Evolutionary conservation across 2,329 filamentous ascomycete species (phyloP).

Genomic region (Epichloe uncinata): DNA sequence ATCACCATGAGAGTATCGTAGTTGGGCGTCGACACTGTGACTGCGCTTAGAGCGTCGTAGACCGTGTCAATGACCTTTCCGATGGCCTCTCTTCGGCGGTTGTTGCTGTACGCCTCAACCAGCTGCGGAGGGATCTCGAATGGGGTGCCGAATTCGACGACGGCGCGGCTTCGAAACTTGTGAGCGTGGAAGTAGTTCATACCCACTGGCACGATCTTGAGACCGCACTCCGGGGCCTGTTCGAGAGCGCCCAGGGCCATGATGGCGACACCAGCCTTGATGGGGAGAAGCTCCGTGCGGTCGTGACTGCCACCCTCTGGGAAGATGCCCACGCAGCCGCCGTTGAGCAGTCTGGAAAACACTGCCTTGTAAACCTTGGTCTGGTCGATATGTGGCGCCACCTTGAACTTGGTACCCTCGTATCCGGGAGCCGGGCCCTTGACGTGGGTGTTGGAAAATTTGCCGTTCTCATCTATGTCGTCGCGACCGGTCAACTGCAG

Average conservation of each 20-base stretch:
- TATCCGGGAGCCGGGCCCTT: slow-evolving; percentile 48
- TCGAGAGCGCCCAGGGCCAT: slow-evolving; percentile 91
- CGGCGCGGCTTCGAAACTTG: slow-evolving; percentile 92
- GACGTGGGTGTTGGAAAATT: slow-evolving; percentile 41
- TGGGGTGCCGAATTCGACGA: slow-evolving; percentile 86
- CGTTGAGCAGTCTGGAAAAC: slow-evolving; percentile 68
- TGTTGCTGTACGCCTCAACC: slow-evolving; percentile 72
- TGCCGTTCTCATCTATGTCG: slow-evolving; percentile 54
- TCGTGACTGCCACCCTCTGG: slow-evolving; percentile 95
- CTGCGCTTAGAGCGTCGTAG: slow-evolving; percentile 70
- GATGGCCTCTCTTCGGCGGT: slow-evolving; percentile 76
- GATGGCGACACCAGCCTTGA: slow-evolving; percentile 94
- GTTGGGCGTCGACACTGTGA: slow-evolving; percentile 84
- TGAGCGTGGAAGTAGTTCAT: slow-evolving; percentile 99
- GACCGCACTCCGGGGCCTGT: slow-evolving; percentile 69
- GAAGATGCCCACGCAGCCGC: slow-evolving; percentile 91
- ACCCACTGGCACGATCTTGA: slow-evolving; percentile 91
- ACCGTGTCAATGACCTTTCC: slow-evolving; percentile 74
- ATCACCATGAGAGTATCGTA: slow-evolving; percentile 97
- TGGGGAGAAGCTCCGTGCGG: slow-evolving; percentile 74
- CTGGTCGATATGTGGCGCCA: slow-evolving; percentile 89
- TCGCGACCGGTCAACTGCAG: slow-evolving; percentile 71
- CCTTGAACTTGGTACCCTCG: slow-evolving; percentile 68
- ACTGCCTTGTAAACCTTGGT: slow-evolving; percentile 88
- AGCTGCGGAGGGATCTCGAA: slow-evolving; percentile 77